Evolutionary conservation across 2,329 filamentous ascomycete species (phyloP), one percentile per base, ranked within the genome.

Genomic region (Aureobasidium sp.): DNA sequence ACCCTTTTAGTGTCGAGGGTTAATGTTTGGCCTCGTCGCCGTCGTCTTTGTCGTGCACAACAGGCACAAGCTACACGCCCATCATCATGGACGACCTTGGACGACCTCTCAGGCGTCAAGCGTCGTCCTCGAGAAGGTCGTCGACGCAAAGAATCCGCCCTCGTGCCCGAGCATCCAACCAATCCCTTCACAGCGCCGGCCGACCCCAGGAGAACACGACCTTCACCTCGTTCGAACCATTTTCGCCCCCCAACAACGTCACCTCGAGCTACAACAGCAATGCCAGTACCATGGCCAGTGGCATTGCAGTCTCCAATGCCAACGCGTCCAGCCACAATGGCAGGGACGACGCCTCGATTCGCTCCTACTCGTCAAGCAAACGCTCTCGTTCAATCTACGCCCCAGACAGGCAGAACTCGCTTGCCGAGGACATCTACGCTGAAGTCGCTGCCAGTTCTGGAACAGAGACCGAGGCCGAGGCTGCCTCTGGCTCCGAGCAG

Each of bases 151-250:
- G 56, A 22, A 48, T 45, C 37, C 45, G 39, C 27, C 54, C 54
- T 8, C 39, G 52, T 24, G 39, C 51, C 10, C 40, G 51, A 40
- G 32, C 51, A 40, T 58, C 56, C 22, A 56, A 54, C 30, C 50
- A 51, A 24, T 56, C 56, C 14, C 54, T 54, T 5, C 51, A 50
- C 3, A 51, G 52, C 24, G 53, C 44, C n/a, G 38, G 40, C 38
- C 48, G 50, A 41, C 51, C 56, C 21, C 34, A 53, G 17, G 54
- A 56, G 41, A 40, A 48, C 21, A 49, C 54, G 30, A 58, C 54
- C 14, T 51, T 58, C 17, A 58, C 56, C n/a, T 58, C 56, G 1
- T 58, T 58, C 32, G 54, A 56, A 30, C 56, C 56, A 16, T 58
- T 58, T 41, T 58, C 56, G 4, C 55, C 56, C 6, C 56, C 56